A percentile compares a stretch with the other conserved stretches of the same genome.
phyloP scores from a whole-genome alignment of 441 rosid species.

The Mallotus repandus region DNA sequence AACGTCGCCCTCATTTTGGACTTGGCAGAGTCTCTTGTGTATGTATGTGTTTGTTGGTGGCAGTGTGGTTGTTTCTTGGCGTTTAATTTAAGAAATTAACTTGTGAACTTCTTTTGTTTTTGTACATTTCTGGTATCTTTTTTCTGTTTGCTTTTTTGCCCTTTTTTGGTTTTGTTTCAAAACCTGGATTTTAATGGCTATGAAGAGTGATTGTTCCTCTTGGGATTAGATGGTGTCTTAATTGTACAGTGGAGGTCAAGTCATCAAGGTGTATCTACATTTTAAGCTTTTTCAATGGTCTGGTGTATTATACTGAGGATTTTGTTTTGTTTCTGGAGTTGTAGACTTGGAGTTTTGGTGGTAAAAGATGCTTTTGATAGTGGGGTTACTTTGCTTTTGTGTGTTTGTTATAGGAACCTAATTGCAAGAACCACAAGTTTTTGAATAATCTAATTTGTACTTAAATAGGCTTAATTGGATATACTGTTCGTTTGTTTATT shows the following conservation, averaged over 20 bases:
- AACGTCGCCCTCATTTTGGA: constrained; percentile 1
- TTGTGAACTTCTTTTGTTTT: not conserved
- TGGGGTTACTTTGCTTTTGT: not conserved
- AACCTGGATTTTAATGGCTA: not conserved
- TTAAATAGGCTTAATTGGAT: not conserved
- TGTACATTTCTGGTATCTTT: not conserved
- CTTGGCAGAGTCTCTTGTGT: not conserved
- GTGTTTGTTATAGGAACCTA: not conserved
- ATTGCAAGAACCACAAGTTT: not conserved
- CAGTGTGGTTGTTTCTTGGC: not conserved
- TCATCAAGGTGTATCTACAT: not conserved
- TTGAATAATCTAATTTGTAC: not conserved
- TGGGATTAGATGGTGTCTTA: not conserved
- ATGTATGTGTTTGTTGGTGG: not conserved
- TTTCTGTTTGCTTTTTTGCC: not conserved
- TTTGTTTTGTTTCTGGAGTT: not conserved
- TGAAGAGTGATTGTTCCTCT: not conserved
- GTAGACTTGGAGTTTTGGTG: not conserved
- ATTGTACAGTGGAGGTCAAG: too few species aligned
- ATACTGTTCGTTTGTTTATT: not conserved
- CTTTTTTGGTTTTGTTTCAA: not conserved
- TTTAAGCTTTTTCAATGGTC: not conserved
- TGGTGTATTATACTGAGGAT: not conserved
- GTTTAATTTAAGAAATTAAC: constrained; percentile 4
- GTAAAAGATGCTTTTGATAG: not conserved